Evolutionary conservation across 352 stramenopile genomes (phyloP).

Genomic region (Phytophthora aleatoria): DNA sequence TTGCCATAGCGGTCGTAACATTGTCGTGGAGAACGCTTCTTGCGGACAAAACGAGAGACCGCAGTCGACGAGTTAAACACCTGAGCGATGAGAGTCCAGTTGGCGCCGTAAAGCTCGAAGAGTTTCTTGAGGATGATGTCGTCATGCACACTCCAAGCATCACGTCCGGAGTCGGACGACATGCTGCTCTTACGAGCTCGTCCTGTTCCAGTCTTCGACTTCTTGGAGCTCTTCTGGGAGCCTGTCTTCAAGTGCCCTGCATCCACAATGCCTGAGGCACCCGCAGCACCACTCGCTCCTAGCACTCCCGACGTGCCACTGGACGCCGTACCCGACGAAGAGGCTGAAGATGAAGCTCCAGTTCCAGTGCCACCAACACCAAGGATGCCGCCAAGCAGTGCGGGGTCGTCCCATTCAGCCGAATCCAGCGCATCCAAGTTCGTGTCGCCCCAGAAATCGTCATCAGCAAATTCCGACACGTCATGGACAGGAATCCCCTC

Average conservation of each 20-base stretch:
- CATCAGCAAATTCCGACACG: constrained; percentile 77
- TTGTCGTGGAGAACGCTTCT: constrained; percentile 80
- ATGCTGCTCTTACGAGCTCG: constrained; percentile 67
- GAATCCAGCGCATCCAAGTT: constrained; percentile 87
- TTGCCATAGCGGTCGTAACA: constrained; percentile 88
- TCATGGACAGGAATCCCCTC: constrained; percentile 79
- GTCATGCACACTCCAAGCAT: constrained; percentile 73
- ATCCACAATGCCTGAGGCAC: constrained; percentile 4
- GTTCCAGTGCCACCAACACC: constrained; percentile 24
- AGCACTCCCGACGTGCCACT: constrained; percentile 13
- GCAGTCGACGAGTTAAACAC: constrained; percentile 78
- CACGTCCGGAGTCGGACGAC: constrained; percentile 52
- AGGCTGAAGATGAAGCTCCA: constrained; percentile 26
- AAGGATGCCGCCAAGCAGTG: constrained; percentile 72
- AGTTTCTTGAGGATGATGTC: constrained; percentile 85
- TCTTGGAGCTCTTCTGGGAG: constrained; percentile 52
- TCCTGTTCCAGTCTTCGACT: constrained; percentile 52
- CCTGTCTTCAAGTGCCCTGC: constrained; percentile 21
- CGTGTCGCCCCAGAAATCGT: constrained; percentile 89
- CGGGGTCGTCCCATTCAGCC: constrained; percentile 80
- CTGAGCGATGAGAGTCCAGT: constrained; percentile 89
- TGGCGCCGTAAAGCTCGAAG: constrained; percentile 85
- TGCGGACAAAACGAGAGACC: constrained; percentile 74
- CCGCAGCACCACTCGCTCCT: constrained; percentile 1
- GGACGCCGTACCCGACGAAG: constrained; percentile 29